phyloP scores from a whole-genome alignment of 1,284 basidiomycete species.

The Lignosus rhinocerotis region DNA sequence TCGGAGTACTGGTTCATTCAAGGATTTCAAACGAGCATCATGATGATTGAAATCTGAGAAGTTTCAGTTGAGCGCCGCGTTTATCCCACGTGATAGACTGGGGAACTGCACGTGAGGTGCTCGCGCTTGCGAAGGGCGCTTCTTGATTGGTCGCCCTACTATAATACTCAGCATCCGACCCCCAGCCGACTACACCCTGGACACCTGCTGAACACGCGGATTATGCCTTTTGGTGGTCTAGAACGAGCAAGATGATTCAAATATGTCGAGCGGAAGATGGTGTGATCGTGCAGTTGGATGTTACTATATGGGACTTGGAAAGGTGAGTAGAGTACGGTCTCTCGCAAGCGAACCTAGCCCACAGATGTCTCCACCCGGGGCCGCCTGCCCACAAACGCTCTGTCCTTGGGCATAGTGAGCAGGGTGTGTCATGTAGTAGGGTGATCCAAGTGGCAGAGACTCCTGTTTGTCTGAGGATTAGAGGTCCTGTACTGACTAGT shows the following conservation, averaged over 20 bases:
- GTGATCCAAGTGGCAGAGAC: background rate
- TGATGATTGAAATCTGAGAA: too few species aligned
- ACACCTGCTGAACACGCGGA: background rate
- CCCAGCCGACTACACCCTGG: background rate
- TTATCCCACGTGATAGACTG: too few species aligned
- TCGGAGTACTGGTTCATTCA: too few species aligned
- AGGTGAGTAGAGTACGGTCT: constrained; percentile 47
- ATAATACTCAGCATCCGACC: too few species aligned
- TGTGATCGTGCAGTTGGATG: constrained; percentile 50
- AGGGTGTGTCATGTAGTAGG: background rate
- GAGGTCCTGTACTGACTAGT: background rate
- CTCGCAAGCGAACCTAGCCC: background rate
- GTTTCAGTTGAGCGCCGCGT: too few species aligned
- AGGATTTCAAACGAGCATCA: too few species aligned
- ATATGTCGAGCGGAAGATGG: constrained; percentile 23
- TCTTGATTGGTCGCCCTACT: too few species aligned
- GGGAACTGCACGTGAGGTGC: too few species aligned
- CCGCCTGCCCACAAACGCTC: too few species aligned
- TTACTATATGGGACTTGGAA: constrained; percentile 71
- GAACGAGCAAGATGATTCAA: constrained; percentile 16
- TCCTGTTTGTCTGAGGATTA: background rate
- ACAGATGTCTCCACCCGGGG: background rate
- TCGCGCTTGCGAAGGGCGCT: too few species aligned
- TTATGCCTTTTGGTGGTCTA: background rate
- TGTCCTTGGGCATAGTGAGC: background rate